Conservation (phyloP, 2,329 filamentous ascomycete genomes). For the Fusarium sp. region DNA sequence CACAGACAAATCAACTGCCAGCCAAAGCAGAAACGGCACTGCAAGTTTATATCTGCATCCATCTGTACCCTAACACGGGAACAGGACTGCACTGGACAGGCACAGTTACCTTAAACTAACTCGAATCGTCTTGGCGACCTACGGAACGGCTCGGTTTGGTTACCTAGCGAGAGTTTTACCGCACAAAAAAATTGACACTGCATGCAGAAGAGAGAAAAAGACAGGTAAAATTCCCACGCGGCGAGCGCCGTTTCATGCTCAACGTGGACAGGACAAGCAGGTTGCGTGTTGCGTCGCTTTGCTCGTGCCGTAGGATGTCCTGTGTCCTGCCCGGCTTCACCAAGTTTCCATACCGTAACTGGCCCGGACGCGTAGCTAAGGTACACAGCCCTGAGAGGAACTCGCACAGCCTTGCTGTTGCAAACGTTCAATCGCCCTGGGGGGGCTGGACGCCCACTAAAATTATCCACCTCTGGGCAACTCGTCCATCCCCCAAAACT, state of each 20-base stretch:
- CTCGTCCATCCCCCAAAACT: background rate
- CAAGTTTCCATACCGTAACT: slow-evolving; percentile 13
- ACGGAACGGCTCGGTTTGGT: slow-evolving; percentile 1
- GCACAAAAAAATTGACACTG: background rate
- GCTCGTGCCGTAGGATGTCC: background rate
- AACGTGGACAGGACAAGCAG: background rate
- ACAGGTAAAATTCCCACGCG: background rate
- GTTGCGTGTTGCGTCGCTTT: background rate
- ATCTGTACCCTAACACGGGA: background rate
- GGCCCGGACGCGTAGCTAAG: slow-evolving; percentile 11
- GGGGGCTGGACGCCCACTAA: slow-evolving; percentile 10
- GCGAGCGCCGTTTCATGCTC: background rate
- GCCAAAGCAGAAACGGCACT: background rate
- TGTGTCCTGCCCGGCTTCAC: background rate
- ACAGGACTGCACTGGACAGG: background rate
- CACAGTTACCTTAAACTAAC: background rate
- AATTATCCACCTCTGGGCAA: slow-evolving; percentile 3
- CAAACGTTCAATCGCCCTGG: background rate
- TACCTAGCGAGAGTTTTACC: background rate
- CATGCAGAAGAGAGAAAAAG: background rate
- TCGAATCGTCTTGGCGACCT: slow-evolving; percentile 1
- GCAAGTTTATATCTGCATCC: background rate
- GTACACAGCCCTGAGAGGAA: slow-evolving; percentile 32
- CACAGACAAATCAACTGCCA: background rate
- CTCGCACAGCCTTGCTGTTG: slow-evolving; percentile 24